Conservation (phyloP, 805 yeast species). For the Cyberlindnera samutprakarnensis region DNA sequence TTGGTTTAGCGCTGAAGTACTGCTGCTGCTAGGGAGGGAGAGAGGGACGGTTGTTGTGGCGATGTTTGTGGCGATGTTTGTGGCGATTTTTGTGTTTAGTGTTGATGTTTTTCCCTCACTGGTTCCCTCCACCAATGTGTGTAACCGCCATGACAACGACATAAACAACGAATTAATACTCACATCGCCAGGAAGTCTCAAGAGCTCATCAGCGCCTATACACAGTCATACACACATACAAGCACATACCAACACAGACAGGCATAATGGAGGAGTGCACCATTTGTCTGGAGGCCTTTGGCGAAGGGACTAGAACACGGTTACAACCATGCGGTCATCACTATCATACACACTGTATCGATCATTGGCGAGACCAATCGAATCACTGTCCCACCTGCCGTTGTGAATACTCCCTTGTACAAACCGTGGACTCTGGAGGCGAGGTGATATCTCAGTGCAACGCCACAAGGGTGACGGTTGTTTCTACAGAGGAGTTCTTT, state of each 20-base stretch:
- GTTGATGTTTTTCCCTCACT: too few relatives aligned
- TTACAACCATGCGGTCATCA: constrained; percentile 44
- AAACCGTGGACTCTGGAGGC: constrained; percentile 21
- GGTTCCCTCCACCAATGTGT: too few relatives aligned
- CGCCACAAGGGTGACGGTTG: constrained; percentile 9
- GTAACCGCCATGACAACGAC: too few relatives aligned
- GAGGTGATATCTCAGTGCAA: constrained; percentile 5
- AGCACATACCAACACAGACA: neutral
- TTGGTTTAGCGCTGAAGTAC: too few relatives aligned
- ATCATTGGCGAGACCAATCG: constrained; percentile 49
- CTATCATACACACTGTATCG: constrained; percentile 51
- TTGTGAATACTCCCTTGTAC: constrained; percentile 32
- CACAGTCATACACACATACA: too few relatives aligned
- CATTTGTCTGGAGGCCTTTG: constrained; percentile 46
- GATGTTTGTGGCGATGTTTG: too few relatives aligned
- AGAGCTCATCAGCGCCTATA: too few relatives aligned
- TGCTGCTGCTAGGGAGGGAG: too few relatives aligned
- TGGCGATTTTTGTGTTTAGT: too few relatives aligned
- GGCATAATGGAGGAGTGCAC: constrained; percentile 33
- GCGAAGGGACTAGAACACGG: constrained; percentile 17
- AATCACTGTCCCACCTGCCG: constrained; percentile 61
- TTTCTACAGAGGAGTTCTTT: constrained; percentile 12
- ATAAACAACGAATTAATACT: too few relatives aligned
- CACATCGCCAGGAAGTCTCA: too few relatives aligned
- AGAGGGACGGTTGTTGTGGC: too few relatives aligned